A percentile compares a stretch with the other conserved stretches of the same genome.
Evolutionary conservation across 2,329 filamentous ascomycete species (phyloP).

Genomic region (Colletotrichum caudatum): DNA sequence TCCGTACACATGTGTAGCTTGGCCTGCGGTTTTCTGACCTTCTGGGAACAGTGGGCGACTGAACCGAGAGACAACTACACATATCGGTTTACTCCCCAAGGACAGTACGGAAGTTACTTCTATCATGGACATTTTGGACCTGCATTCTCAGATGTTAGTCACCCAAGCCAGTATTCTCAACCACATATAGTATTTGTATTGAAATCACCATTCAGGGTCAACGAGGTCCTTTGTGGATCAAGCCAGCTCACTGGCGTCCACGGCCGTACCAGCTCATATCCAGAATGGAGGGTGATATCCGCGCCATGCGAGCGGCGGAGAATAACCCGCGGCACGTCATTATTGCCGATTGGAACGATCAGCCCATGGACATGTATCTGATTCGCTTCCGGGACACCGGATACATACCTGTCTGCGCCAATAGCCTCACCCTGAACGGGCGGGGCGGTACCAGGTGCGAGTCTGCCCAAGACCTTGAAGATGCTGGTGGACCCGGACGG

Average conservation of each 20-base stretch:
- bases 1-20: too few relatives aligned
- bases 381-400: conserved; percentile 30
- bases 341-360: conserved; percentile 31
- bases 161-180: background rate
- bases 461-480: conserved; percentile 15
- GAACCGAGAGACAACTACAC: conserved; percentile 34
- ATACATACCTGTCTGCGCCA: conserved; percentile 31
- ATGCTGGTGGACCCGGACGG: conserved; percentile 15
- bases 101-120: conserved; percentile 34
- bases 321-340: conserved; percentile 15
- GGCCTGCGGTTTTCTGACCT: background rate
- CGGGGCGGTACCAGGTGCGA: conserved; percentile 23
- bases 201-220: conserved; percentile 7
- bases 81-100: conserved; percentile 27
- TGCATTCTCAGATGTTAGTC: conserved; percentile 29
- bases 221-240: conserved; percentile 22
- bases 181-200: rapidly evolving
- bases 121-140: conserved; percentile 30
- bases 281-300: conserved; percentile 3
- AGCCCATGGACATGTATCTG: conserved; percentile 32
- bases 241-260: conserved; percentile 24
- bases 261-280: conserved; percentile 25
- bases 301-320: conserved; percentile 22
- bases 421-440: conserved; percentile 25
- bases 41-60: conserved; percentile 15